A percentile compares a stretch with the other conserved stretches of the same genome.
Conservation (phyloP, 164 flowering plant genomes). For the Kalanchoe fedtschenkoi region DNA sequence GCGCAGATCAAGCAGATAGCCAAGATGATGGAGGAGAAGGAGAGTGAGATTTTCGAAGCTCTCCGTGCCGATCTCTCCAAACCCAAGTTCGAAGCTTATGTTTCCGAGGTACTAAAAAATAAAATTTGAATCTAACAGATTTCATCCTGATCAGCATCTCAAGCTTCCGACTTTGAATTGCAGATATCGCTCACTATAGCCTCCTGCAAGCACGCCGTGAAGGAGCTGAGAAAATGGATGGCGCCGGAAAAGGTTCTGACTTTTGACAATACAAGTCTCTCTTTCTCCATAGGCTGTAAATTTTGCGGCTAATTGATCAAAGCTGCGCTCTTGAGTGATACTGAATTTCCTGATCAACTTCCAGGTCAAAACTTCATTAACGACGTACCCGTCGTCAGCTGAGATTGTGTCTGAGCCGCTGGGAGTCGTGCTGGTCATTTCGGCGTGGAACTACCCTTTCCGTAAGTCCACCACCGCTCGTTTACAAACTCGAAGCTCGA, state of each 20-base stretch:
- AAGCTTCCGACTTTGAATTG: conserved; percentile 7
- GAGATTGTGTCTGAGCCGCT: conserved; percentile 58
- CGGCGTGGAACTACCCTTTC: conserved; percentile 62
- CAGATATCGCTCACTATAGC: conserved; percentile 23
- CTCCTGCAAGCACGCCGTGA: conserved; percentile 21
- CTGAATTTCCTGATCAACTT: not conserved
- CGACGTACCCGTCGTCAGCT: conserved; percentile 48
- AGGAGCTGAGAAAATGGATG: conserved; percentile 32
- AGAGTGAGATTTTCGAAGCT: conserved; percentile 24
- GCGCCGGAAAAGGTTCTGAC: conserved; percentile 36
- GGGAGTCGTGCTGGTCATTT: conserved; percentile 48
- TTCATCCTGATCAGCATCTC: too few species aligned
- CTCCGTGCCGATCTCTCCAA: conserved; percentile 27
- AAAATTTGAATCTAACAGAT: too few species aligned
- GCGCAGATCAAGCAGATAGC: conserved; percentile 21
- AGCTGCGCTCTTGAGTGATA: not conserved
- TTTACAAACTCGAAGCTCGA: not conserved
- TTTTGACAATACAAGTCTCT: not conserved
- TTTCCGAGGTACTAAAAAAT: conserved; percentile 26
- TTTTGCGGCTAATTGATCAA: not conserved
- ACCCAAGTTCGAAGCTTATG: conserved; percentile 29
- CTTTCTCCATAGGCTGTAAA: not conserved
- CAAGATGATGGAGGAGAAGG: conserved; percentile 27
- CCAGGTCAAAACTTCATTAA: conserved; percentile 41
- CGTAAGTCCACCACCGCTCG: conserved; percentile 23